Evolutionary conservation across 75 land plant genomes (phyloP), one percentile per base, ranked within the genome.

Genomic region (Adiantum capillusveneris): DNA sequence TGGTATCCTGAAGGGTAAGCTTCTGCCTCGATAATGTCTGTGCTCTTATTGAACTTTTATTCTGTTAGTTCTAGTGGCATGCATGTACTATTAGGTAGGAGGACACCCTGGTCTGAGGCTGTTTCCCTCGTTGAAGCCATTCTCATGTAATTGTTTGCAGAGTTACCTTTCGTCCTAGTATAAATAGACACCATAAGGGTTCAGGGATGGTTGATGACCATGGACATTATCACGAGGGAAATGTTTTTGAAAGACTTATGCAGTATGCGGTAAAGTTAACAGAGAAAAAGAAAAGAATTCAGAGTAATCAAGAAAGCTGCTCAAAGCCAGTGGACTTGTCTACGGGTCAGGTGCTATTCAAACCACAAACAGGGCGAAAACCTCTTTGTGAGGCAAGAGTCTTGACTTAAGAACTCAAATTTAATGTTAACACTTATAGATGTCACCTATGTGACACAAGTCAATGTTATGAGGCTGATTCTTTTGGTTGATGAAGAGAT

Each of bases 1-100:
- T 73, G 76, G 76, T 73, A 67, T 67, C 76, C 76, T 44, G 71
- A 73, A 62, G 76, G 70, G 76, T 73, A 0, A 53, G 71, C 53
- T 18, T 36, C 11, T 48, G 9, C 20, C 18, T 11, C n/a, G n/a
- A n/a, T n/a, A n/a, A n/a, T n/a, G n/a, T n/a, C n/a, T n/a, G n/a
- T n/a, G n/a, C n/a, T n/a, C n/a, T 48, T 48, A 12, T 5, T 48
- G 20, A 13, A 48, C 13, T 19, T 16, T 11, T 12, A 12, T 16
- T 48, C 20, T 11, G 20, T 48, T 5, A 48, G 20, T 19, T n/a
- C n/a, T n/a, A n/a, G n/a, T n/a, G n/a, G n/a, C n/a, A n/a, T n/a
- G n/a, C n/a, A n/a, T n/a, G n/a, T n/a, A n/a, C n/a, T n/a, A n/a
- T n/a, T n/a, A n/a, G n/a, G n/a, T n/a, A n/a, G n/a, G n/a, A n/a